phyloP scores from a whole-genome alignment of 768 basidiomycete genomes.

The Trametes elegans region DNA sequence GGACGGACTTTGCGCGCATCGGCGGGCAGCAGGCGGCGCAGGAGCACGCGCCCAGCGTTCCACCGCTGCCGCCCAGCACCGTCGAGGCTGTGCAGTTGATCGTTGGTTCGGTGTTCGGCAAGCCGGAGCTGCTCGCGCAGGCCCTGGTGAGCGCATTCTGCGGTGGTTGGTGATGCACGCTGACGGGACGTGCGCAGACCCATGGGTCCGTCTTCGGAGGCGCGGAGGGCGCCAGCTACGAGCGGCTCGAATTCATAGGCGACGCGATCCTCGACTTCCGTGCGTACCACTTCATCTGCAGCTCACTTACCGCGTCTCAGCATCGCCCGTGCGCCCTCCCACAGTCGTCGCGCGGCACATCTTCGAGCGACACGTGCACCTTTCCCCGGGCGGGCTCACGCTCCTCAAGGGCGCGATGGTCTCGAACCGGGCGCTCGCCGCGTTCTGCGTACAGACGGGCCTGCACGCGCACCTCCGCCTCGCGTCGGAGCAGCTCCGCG shows the following conservation, averaged over 20 bases:
- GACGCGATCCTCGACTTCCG: slow-evolving; percentile 85
- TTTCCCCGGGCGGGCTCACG: slow-evolving; percentile 77
- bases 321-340: slow-evolving; percentile 6
- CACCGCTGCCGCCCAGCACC: background rate
- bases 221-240: slow-evolving; percentile 47
- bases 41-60: background rate
- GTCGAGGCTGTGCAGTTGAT: slow-evolving; percentile 47
- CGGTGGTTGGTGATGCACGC: background rate
- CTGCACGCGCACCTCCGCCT: slow-evolving; percentile 61
- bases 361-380: slow-evolving; percentile 56
- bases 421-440: slow-evolving; percentile 74
- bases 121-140: slow-evolving; percentile 63
- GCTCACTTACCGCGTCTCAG: background rate
- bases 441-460: slow-evolving; percentile 69
- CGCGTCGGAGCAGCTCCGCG: slow-evolving; percentile 51
- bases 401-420: slow-evolving; percentile 86
- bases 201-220: slow-evolving; percentile 55
- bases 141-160: slow-evolving; percentile 55
- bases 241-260: slow-evolving; percentile 81
- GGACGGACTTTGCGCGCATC: slow-evolving; percentile 69
- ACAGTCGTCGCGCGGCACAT: slow-evolving; percentile 75
- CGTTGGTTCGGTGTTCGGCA: slow-evolving; percentile 59
- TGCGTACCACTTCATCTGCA: slow-evolving; percentile 35
- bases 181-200: slow-evolving; percentile 45
- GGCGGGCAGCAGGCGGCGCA: background rate